A percentile compares a stretch with the other conserved stretches of the same genome.
These are phyloP conservation scores for Rhizophagus prolifer DNA, from an alignment of 192 early-diverging fungal species.

Conservation along the genomic window DNA sequence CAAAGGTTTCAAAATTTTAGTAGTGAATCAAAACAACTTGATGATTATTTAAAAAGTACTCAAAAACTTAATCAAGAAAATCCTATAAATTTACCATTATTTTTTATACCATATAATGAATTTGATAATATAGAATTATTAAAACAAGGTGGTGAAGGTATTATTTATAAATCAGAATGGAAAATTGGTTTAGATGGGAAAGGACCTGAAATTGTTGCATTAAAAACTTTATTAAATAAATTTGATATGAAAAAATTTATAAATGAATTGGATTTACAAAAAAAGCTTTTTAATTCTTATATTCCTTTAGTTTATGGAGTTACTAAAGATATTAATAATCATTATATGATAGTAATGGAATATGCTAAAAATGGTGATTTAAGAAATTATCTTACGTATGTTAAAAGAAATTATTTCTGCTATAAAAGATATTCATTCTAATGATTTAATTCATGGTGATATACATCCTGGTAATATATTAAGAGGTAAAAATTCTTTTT, in stretches of 20 bases:
- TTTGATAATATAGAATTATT: neutral
- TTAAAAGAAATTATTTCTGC: neutral
- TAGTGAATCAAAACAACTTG: neutral
- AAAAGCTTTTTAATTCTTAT: neutral
- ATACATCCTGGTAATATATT: constrained; percentile 18
- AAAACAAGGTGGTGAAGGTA: neutral
- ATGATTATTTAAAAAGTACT: neutral
- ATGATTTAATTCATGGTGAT: constrained; percentile 40
- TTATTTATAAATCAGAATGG: neutral
- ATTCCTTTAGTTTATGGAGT: neutral
- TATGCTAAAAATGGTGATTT: neutral
- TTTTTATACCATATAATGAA: neutral
- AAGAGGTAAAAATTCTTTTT: neutral
- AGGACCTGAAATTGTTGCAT: neutral
- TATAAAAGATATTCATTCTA: constrained; percentile 32
- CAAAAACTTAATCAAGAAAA: neutral
- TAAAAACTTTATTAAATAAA: neutral
- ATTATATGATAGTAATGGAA: neutral
- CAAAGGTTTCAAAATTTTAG: neutral
- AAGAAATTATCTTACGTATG: neutral
- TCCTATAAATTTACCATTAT: neutral
- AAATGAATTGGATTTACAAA: neutral
- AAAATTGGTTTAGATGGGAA: neutral
- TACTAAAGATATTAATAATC: neutral
- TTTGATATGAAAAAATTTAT: neutral